Percentiles rank a stretch among this genome's conserved stretches.
Evolutionary conservation across 371 early-diverging fungal genomes (phyloP).

Genomic region (Funneliformis caledonium): DNA sequence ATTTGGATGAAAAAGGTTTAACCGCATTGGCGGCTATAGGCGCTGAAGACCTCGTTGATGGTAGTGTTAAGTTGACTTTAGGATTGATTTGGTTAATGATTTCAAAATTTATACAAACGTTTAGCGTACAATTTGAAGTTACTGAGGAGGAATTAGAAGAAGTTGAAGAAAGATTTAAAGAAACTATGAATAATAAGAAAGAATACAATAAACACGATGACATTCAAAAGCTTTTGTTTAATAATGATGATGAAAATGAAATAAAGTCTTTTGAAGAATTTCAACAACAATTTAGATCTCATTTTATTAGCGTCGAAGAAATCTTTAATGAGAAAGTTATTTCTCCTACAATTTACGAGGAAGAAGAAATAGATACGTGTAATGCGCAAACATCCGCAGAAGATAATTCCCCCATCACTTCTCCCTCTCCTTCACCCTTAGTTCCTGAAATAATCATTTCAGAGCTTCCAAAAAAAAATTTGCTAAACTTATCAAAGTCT

Average conservation of each 20-base stretch:
- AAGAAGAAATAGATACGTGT: neutral
- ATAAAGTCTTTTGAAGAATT: neutral
- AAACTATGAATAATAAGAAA: neutral
- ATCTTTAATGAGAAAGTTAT: neutral
- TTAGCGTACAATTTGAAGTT: conserved; percentile 17
- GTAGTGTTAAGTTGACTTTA: conserved; percentile 84
- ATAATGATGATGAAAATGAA: neutral
- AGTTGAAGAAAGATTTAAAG: conserved; percentile 4
- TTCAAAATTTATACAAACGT: conserved; percentile 59
- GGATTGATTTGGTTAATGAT: conserved; percentile 86
- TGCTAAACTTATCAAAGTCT: neutral
- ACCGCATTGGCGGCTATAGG: conserved; percentile 78
- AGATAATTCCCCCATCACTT: neutral
- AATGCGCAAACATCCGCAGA: neutral
- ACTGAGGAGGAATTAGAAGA: conserved; percentile 4
- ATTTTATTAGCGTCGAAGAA: neutral
- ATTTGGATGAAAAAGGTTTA: conserved; percentile 54
- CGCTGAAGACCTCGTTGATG: conserved; percentile 83
- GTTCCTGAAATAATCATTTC: neutral
- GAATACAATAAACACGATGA: neutral
- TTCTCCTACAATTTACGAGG: neutral
- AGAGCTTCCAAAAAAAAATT: neutral
- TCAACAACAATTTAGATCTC: neutral
- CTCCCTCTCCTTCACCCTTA: neutral
- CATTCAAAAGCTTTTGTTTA: neutral